Base-by-base conservation (phyloP, 2,329 filamentous ascomycete species). In the Karstenula rhodostoma region DNA sequence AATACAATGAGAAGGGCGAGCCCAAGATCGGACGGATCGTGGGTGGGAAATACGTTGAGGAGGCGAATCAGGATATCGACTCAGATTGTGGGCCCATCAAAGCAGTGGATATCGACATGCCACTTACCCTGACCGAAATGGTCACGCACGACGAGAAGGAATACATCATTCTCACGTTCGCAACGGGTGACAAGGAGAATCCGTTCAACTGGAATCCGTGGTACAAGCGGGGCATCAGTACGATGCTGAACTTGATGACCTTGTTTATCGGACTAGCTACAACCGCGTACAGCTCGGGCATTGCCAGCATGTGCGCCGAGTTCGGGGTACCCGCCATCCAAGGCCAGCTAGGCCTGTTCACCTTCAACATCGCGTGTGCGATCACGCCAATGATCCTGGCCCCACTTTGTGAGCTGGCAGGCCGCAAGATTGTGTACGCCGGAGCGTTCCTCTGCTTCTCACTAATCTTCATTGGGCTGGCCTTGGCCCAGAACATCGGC, bases 151-250 rank as follows among this genome's bases (percentile, higher is more conserved):
- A 67, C 13, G 69, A 60, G 53, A 72, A 71, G 33, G 67, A 72
- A 13, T 72, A 70, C 56, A 67, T 72, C 23, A 60, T 72, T 15
- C 51, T 72, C 19, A 70, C 64, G 12, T 72, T 71, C 19, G 69
- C 69, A 3, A 72, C 68, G 19, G 69, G 66, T 32, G 69, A 72
- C 13, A 65, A 62, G 19, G 61, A 72, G 56, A 72, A 72, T 43
- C 69, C 69, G 0, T 72, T 72, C 60, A 72, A 72, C 54, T 72
- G 68, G 69, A 72, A 70, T 6, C 66, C 64, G 2, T 72, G 69
- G 68, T 71, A 72, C 61, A 72, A 72, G 61, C 67, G 69, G 32
- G 65, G 64, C 51, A 67, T 72, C 49, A 70, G 68, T 13, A 72
- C 68, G n/a, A 66, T 72, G 61, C 60, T 72, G 23, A 71, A 71